phyloP scores from a whole-genome alignment of 768 basidiomycete genomes.

The Lenzites betulinus region DNA sequence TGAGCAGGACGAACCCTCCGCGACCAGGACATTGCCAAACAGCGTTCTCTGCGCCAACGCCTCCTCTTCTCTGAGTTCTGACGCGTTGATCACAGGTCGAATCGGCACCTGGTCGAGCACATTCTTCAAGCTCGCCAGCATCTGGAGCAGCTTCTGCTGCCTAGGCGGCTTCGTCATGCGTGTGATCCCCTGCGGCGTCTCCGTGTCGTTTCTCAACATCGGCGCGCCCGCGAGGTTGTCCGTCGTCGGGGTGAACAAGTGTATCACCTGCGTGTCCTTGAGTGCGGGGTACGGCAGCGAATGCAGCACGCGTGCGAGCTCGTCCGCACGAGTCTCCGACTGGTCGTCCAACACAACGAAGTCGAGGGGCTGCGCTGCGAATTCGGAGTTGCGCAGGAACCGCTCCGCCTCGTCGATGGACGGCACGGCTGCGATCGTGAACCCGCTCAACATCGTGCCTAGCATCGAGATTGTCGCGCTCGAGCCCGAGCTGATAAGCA shows the following conservation, averaged over 20 bases:
- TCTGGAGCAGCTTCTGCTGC: conserved; percentile 58
- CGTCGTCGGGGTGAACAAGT: conserved; percentile 72
- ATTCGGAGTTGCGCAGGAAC: conserved; percentile 39
- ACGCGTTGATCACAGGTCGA: conserved; percentile 37
- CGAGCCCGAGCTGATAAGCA: conserved; percentile 62
- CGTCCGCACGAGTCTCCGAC: conserved; percentile 57
- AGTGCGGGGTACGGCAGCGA: conserved; percentile 41
- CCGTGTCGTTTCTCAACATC: conserved; percentile 49
- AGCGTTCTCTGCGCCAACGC: conserved; percentile 53
- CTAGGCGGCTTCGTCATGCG: conserved; percentile 76
- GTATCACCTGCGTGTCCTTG: conserved; percentile 62
- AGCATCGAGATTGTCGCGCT: conserved; percentile 58
- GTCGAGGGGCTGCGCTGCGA: conserved; percentile 46
- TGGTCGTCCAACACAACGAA: conserved; percentile 72
- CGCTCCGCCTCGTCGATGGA: conserved; percentile 49
- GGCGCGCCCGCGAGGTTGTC: conserved; percentile 51
- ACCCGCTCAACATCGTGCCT: conserved; percentile 56
- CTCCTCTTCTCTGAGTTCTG: conserved; percentile 49
- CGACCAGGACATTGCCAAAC: conserved; percentile 68
- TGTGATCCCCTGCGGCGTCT: conserved; percentile 48
- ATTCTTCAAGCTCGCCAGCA: conserved; percentile 60
- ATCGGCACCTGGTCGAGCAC: conserved; percentile 45
- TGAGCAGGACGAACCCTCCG: conserved; percentile 61
- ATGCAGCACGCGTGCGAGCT: conserved; percentile 53
- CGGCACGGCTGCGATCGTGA: conserved; percentile 46